Evolutionary conservation across 2,329 filamentous ascomycete species (phyloP).

Genomic region (Clarireedia sp.): DNA sequence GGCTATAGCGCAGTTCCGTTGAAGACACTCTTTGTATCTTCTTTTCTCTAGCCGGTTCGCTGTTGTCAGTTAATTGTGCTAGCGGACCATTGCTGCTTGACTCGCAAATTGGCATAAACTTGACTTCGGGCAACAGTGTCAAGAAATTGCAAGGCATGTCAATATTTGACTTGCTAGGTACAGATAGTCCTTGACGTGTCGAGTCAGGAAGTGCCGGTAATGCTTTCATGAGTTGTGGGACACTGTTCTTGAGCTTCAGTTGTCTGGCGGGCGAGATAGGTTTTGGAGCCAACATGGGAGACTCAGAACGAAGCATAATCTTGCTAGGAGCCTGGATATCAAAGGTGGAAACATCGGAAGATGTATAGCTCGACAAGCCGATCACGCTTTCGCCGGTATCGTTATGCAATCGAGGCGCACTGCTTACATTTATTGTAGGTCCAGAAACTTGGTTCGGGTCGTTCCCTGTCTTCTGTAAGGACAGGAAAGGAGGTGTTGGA

Average conservation of each 20-base stretch:
- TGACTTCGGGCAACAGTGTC: neutral
- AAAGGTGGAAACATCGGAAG: slow-evolving; percentile 14
- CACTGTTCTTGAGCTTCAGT: slow-evolving; percentile 29
- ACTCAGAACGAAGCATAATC: slow-evolving; percentile 19
- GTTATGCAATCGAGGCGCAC: neutral
- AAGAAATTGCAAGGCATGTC: slow-evolving; percentile 13
- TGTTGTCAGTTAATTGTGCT: neutral
- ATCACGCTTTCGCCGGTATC: slow-evolving; percentile 2
- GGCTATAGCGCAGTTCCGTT: neutral
- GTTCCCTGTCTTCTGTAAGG: slow-evolving; percentile 3
- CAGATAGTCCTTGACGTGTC: slow-evolving; percentile 3
- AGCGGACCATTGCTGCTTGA: neutral
- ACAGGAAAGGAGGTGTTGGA: slow-evolving; percentile 8
- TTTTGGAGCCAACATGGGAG: slow-evolving; percentile 29
- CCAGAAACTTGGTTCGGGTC: neutral
- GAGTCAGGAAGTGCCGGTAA: slow-evolving; percentile 25
- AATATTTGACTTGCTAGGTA: slow-evolving; percentile 1
- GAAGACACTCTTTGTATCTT: neutral
- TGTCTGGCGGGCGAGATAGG: slow-evolving; percentile 30
- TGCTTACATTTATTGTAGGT: neutral
- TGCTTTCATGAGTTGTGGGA: slow-evolving; percentile 30
- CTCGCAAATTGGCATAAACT: neutral
- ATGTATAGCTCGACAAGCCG: neutral
- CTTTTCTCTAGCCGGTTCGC: neutral
- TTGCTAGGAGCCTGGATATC: slow-evolving; percentile 18